phyloP scores from a whole-genome alignment of 805 yeast species.

The Lipomyces mesembrius region DNA sequence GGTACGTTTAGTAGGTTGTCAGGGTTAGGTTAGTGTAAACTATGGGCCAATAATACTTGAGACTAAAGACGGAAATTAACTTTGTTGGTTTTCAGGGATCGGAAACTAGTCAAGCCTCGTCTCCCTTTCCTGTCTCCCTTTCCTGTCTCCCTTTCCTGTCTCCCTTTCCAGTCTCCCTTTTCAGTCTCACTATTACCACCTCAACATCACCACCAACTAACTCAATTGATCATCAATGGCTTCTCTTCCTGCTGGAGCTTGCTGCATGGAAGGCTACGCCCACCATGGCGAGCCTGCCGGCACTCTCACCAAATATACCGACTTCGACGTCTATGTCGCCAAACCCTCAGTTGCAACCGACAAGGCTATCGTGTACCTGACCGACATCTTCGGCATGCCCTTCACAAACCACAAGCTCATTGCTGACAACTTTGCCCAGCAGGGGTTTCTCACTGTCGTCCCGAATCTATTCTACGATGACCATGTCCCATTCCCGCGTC shows the following conservation, averaged over 20 bases:
- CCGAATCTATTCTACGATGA: conserved; percentile 67
- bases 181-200: too few species aligned
- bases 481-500: conserved; percentile 46
- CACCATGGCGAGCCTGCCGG: conserved; percentile 35
- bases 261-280: conserved; percentile 45
- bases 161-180: too few species aligned
- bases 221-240: conserved; percentile 41
- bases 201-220: too few species aligned
- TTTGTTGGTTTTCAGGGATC: too few species aligned
- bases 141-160: too few species aligned
- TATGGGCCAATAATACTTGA: too few species aligned
- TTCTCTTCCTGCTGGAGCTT: conserved; percentile 43
- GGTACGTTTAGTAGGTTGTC: too few species aligned
- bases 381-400: conserved; percentile 68
- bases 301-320: conserved; percentile 12
- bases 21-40: too few species aligned
- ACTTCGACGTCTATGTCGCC: conserved; percentile 48
- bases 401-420: conserved; percentile 56
- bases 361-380: conserved; percentile 59
- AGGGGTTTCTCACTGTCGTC: conserved; percentile 60
- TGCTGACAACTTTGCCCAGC: conserved; percentile 50
- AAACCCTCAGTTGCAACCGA: conserved; percentile 47
- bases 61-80: too few species aligned
- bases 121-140: too few species aligned
- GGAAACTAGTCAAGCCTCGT: too few species aligned